These are phyloP conservation scores for Planoprotostelium fungivorum DNA, from an alignment of 78 protist species.

Conservation along the genomic window DNA sequence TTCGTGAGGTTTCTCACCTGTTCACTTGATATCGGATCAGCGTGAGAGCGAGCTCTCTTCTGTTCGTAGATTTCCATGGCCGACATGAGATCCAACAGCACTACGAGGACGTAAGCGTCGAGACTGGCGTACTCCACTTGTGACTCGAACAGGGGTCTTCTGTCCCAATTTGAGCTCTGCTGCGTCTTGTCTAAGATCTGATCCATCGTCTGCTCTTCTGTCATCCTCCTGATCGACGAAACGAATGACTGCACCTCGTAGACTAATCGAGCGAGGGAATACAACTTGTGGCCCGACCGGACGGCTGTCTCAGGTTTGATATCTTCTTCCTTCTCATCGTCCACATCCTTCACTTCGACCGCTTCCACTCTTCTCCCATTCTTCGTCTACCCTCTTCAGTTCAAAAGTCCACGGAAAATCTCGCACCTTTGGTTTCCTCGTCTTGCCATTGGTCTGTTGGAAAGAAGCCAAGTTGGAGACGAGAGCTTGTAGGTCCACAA, in stretches of 20 bases:
- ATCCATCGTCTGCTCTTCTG: background rate
- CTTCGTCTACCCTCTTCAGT: background rate
- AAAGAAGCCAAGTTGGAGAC: background rate
- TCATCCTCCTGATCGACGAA: background rate
- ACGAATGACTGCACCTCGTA: background rate
- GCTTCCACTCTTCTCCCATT: background rate
- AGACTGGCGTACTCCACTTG: background rate
- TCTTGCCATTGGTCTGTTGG: background rate
- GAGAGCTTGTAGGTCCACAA: background rate
- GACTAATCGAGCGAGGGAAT: background rate
- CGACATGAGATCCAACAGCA: background rate
- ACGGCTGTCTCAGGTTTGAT: background rate
- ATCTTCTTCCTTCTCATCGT: background rate
- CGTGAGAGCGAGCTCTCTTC: background rate
- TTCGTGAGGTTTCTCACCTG: background rate
- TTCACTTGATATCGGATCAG: background rate
- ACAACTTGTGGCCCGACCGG: background rate
- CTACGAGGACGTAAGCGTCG: background rate
- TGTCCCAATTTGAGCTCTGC: background rate
- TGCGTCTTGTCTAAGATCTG: background rate
- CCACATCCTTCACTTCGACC: background rate
- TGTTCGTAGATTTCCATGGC: background rate
- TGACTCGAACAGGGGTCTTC: background rate
- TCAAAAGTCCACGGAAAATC: background rate
- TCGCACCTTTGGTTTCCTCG: too few relatives aligned